A percentile compares a stretch with the other conserved stretches of the same genome.
These are phyloP conservation scores for Thamnidium elegans DNA, from an alignment of 192 early-diverging fungal genomes.

Conservation along the genomic window DNA sequence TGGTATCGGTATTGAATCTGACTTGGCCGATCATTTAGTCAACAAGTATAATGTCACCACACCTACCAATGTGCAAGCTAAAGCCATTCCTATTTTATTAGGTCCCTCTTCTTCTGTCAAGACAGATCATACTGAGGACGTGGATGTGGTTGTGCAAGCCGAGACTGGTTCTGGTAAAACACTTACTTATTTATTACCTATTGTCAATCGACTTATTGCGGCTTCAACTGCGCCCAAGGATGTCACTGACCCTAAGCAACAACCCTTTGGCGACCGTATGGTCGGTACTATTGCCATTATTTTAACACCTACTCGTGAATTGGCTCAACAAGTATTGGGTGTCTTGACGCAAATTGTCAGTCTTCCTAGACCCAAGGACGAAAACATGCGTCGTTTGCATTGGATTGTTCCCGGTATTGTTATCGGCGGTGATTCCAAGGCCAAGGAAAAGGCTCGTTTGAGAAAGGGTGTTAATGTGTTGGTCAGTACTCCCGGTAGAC, in stretches of 20 bases:
- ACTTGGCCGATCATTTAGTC: conserved; percentile 66
- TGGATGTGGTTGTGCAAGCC: conserved; percentile 89
- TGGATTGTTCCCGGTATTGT: conserved; percentile 86
- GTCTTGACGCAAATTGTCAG: conserved; percentile 72
- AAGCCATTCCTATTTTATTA: conserved; percentile 75
- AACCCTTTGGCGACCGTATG: conserved; percentile 47
- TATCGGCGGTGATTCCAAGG: conserved; percentile 79
- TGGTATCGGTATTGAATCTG: conserved; percentile 72
- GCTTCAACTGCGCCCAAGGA: conserved; percentile 46
- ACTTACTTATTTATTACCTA: conserved; percentile 89
- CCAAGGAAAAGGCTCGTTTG: conserved; percentile 76
- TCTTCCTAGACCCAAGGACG: conserved; percentile 46
- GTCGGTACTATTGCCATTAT: conserved; percentile 91
- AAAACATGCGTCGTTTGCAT: conserved; percentile 46
- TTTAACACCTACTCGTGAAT: conserved; percentile 94
- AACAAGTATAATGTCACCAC: conserved; percentile 69
- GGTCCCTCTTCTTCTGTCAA: conserved; percentile 47
- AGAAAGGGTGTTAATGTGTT: conserved; percentile 89
- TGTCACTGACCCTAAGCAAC: conserved; percentile 35
- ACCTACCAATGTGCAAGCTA: conserved; percentile 89
- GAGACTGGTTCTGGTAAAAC: conserved; percentile 99
- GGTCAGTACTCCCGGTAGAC: conserved; percentile 92
- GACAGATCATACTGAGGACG: conserved; percentile 43
- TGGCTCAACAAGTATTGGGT: conserved; percentile 89
- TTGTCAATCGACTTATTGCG: conserved; percentile 80